Conservation (phyloP, 257 asterid species). For the Misopates orontium region DNA sequence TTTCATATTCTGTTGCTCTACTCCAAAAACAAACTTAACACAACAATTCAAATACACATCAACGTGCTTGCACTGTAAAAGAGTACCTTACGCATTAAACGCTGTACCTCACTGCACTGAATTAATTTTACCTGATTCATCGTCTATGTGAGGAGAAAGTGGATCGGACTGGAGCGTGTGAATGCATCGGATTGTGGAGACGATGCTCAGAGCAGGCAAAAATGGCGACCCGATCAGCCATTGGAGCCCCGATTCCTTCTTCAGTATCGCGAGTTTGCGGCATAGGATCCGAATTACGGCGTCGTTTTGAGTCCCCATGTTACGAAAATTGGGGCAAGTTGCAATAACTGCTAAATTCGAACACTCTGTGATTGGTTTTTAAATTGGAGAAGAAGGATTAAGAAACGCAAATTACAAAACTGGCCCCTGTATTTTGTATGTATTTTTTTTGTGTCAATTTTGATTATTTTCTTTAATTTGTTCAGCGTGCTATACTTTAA, state of each 20-base stretch:
- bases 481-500: too few relatives aligned
- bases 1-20: too few relatives aligned
- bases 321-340: too few relatives aligned
- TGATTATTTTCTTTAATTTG: too few relatives aligned
- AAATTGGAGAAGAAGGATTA: too few relatives aligned
- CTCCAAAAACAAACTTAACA: too few relatives aligned
- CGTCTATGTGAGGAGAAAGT: constrained; percentile 48
- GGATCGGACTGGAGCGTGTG: constrained; percentile 55
- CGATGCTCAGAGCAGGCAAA: constrained; percentile 51
- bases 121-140: constrained; percentile 61
- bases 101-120: not conserved
- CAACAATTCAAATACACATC: too few relatives aligned
- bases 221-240: constrained; percentile 83
- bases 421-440: too few relatives aligned
- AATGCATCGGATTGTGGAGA: constrained; percentile 77
- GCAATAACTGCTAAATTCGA: too few relatives aligned
- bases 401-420: too few relatives aligned
- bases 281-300: constrained; percentile 51
- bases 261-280: constrained; percentile 47
- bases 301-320: constrained; percentile 7
- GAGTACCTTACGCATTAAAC: not conserved
- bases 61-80: not conserved
- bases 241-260: constrained; percentile 53
- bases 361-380: too few relatives aligned
- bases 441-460: too few relatives aligned